A percentile compares a stretch with the other conserved stretches of the same genome.
phyloP scores from a whole-genome alignment of 768 basidiomycete genomes.

The Mycena polygramma region DNA sequence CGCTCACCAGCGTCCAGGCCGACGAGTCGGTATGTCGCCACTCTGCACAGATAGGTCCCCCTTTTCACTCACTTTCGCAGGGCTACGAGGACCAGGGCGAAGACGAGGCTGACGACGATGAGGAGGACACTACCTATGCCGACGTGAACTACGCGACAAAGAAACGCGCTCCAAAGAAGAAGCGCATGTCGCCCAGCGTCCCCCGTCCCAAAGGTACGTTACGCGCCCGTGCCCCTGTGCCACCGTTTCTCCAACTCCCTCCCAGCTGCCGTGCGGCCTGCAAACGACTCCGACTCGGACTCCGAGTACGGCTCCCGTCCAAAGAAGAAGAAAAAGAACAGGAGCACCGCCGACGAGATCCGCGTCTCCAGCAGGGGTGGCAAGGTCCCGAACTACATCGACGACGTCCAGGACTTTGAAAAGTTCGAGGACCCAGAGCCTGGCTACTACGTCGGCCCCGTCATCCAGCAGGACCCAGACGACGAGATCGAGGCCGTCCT shows the following conservation, averaged over 20 bases:
- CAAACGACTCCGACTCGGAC: slow-evolving; percentile 81
- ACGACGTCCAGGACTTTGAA: slow-evolving; percentile 86
- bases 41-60: slow-evolving; percentile 28
- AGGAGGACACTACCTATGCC: slow-evolving; percentile 83
- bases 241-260: slow-evolving; percentile 37
- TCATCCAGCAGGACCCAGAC: slow-evolving; percentile 66
- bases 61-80: slow-evolving; percentile 47
- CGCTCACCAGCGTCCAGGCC: slow-evolving; percentile 49
- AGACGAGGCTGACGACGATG: slow-evolving; percentile 71
- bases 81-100: slow-evolving; percentile 71
- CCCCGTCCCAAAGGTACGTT: slow-evolving; percentile 71
- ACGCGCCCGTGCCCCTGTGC: slow-evolving; percentile 29
- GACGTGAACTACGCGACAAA: slow-evolving; percentile 83
- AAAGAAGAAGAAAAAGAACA: slow-evolving; percentile 86
- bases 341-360: slow-evolving; percentile 73
- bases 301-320: slow-evolving; percentile 89
- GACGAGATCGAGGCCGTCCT: slow-evolving; percentile 96
- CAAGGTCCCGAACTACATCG: slow-evolving; percentile 88
- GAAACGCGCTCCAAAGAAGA: slow-evolving; percentile 79
- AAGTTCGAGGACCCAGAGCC: slow-evolving; percentile 69
- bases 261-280: slow-evolving; percentile 64
- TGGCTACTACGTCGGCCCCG: slow-evolving; percentile 68
- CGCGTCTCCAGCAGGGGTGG: slow-evolving; percentile 83
- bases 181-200: slow-evolving; percentile 59
- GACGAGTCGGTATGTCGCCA: slow-evolving; percentile 71